phyloP scores from a whole-genome alignment of 257 asterid genomes.

The Lantana camara region DNA sequence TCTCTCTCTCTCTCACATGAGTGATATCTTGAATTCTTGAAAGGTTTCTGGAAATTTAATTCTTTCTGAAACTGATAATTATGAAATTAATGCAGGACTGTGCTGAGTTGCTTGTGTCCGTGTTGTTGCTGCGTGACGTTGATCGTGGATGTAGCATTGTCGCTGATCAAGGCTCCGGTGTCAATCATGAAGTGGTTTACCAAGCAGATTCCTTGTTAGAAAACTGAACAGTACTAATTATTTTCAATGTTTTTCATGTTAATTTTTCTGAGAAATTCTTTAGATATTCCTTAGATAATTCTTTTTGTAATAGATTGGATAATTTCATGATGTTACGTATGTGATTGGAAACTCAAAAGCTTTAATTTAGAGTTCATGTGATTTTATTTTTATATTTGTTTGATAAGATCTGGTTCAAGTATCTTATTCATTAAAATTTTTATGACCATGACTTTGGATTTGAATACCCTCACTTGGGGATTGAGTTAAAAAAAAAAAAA shows the following conservation, averaged over 20 bases:
- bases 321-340: too few relatives aligned
- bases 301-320: too few relatives aligned
- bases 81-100: slow-evolving; percentile 43
- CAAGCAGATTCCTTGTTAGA: slow-evolving; percentile 60
- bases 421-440: too few relatives aligned
- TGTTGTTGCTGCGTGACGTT: slow-evolving; percentile 79
- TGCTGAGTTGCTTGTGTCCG: slow-evolving; percentile 75
- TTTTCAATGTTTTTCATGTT: background rate
- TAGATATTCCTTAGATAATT: too few relatives aligned
- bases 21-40: background rate
- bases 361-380: too few relatives aligned
- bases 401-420: too few relatives aligned
- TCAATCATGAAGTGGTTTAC: slow-evolving; percentile 65
- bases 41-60: too few relatives aligned
- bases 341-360: too few relatives aligned
- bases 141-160: slow-evolving; percentile 60
- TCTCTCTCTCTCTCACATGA: slow-evolving; percentile 16
- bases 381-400: too few relatives aligned
- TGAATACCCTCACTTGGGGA: too few relatives aligned
- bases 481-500: too few relatives aligned
- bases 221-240: background rate
- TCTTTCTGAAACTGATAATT: background rate
- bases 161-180: slow-evolving; percentile 66
- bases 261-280: background rate
- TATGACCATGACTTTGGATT: too few relatives aligned